Percentiles rank a stretch among this genome's conserved stretches.
phyloP scores from a whole-genome alignment of 768 basidiomycete species.

The Podaxis pistillaris region DNA sequence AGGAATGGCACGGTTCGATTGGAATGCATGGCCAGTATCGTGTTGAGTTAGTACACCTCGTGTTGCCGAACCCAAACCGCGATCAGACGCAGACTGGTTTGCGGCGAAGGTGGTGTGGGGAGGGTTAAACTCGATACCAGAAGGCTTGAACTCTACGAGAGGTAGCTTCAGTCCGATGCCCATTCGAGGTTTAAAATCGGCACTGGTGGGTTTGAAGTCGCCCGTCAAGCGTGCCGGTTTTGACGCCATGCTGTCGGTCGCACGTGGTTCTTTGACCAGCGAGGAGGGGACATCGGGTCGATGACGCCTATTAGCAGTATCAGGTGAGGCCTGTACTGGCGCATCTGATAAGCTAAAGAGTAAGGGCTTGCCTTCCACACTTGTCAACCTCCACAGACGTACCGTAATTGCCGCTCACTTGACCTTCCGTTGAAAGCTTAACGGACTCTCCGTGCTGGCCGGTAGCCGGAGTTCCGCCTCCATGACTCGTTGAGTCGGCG shows the following conservation, averaged over 20 bases:
- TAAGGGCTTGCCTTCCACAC: neutral
- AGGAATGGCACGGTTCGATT: slow-evolving; percentile 9
- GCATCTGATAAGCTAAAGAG: neutral
- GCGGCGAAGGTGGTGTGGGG: neutral
- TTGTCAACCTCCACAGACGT: neutral
- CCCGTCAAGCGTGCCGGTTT: neutral
- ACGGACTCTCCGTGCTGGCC: slow-evolving; percentile 1
- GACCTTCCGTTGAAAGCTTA: slow-evolving; percentile 1
- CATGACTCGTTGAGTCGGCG: neutral
- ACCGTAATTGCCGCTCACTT: slow-evolving; percentile 1
- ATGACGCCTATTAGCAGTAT: neutral
- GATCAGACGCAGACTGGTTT: neutral
- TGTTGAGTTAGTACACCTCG: neutral
- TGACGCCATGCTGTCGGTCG: neutral
- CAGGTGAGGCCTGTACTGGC: neutral
- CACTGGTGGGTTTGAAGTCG: slow-evolving; percentile 12
- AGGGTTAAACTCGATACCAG: neutral
- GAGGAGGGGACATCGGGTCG: neutral
- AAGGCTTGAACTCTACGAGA: slow-evolving; percentile 8
- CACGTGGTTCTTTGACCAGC: neutral
- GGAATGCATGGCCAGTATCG: neutral
- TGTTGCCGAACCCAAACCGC: neutral
- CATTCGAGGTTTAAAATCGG: slow-evolving; percentile 12
- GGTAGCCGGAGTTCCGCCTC: neutral
- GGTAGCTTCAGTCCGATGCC: slow-evolving; percentile 7